phyloP scores from a whole-genome alignment of 306 rosid species.

The barrel medic (Medicago truncatula) region DNA sequence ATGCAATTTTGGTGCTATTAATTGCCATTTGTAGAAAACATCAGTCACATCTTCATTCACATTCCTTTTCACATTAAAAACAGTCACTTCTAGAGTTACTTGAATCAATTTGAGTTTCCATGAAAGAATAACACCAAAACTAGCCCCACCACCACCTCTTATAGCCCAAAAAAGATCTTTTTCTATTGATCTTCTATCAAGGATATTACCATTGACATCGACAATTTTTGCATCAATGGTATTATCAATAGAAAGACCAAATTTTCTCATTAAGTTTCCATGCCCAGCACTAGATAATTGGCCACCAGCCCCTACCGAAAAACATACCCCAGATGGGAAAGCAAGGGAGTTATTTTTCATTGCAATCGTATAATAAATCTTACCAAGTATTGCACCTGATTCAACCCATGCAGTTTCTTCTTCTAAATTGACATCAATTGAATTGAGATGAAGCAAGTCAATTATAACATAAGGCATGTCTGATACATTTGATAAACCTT shows the following conservation, averaged over 20 bases:
- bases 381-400: conserved; percentile 44
- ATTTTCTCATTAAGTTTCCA: conserved; percentile 73
- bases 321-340: conserved; percentile 62
- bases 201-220: conserved; percentile 39
- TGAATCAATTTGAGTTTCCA: conserved; percentile 59
- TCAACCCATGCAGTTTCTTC: conserved; percentile 30
- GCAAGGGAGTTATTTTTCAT: conserved; percentile 19
- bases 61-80: conserved; percentile 48
- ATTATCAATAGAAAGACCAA: conserved; percentile 73
- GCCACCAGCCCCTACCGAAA: conserved; percentile 70
- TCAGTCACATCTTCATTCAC: conserved; percentile 47
- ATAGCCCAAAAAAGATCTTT: conserved; percentile 54
- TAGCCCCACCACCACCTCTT: conserved; percentile 55
- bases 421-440: neutral
- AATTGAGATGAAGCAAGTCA: conserved; percentile 20
- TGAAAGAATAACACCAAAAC: conserved; percentile 69
- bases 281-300: conserved; percentile 86
- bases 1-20: conserved; percentile 44
- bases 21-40: conserved; percentile 58
- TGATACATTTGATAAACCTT: neutral
- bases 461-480: conserved; percentile 49
- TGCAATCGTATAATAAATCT: conserved; percentile 36
- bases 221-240: conserved; percentile 42
- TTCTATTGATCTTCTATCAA: conserved; percentile 44
- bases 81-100: conserved; percentile 58